Percentiles rank a stretch among this genome's conserved stretches.
phyloP scores from a whole-genome alignment of 208 protist species.

The Porcisia hertigi region DNA sequence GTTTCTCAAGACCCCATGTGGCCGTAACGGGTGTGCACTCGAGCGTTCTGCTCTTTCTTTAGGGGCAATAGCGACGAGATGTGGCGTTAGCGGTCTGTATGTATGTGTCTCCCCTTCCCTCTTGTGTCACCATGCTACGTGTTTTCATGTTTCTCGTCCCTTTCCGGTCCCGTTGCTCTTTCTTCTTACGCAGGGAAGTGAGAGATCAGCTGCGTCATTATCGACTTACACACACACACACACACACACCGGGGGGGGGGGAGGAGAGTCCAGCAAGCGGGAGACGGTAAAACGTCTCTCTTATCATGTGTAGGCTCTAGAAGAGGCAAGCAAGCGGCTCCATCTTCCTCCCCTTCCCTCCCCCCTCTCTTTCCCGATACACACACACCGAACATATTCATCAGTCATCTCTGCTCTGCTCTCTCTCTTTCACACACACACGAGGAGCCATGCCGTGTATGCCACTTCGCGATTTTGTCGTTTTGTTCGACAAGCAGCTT shows the following conservation, averaged over 20 bases:
- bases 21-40: background rate
- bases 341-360: background rate
- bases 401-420: no score
- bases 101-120: background rate
- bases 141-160: background rate
- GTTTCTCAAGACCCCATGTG: background rate
- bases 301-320: no score
- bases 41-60: background rate
- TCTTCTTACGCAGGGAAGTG: no score
- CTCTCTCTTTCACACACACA: background rate
- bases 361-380: background rate
- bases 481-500: conserved; percentile 29
- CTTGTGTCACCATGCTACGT: background rate
- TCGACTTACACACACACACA: no score
- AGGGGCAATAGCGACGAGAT: background rate
- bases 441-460: background rate
- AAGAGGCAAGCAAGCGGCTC: background rate
- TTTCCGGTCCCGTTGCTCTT: no score
- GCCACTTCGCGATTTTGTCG: conserved; percentile 24
- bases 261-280: no score
- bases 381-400: background rate
- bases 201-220: no score
- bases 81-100: background rate
- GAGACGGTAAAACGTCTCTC: no score
- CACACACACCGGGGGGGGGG: no score